phyloP scores from a whole-genome alignment of 225 moss, liverwort and hornwort genomes.

The Polytrichum commune region DNA sequence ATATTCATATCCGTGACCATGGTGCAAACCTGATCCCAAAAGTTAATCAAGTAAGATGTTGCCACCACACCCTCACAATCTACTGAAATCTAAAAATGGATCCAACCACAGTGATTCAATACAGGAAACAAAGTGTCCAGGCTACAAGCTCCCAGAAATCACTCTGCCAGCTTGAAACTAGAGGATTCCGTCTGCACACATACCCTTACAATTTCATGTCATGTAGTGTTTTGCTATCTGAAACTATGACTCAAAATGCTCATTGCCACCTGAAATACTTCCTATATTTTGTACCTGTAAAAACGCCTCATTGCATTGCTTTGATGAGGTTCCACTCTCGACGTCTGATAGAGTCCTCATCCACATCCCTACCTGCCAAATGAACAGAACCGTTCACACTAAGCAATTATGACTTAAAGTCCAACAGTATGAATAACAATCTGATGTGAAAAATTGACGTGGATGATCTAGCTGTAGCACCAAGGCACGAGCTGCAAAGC shows the following conservation, averaged over 20 bases:
- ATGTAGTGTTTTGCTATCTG: neutral
- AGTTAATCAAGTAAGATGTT: neutral
- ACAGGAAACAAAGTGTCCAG: neutral
- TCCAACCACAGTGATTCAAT: neutral
- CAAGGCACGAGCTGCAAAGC: neutral
- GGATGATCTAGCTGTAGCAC: neutral
- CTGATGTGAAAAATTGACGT: neutral
- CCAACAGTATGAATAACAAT: neutral
- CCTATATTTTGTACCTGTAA: conserved; percentile 46
- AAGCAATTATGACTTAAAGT: neutral
- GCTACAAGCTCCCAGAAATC: neutral
- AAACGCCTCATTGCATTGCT: conserved; percentile 62
- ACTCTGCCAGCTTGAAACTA: neutral
- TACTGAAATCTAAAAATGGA: conserved; percentile 3
- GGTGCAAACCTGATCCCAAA: conserved; percentile 75
- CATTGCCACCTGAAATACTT: no score
- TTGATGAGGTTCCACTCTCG: conserved; percentile 38
- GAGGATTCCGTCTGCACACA: neutral
- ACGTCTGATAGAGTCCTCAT: conserved; percentile 34
- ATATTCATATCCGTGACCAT: conserved; percentile 92
- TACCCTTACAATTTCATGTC: neutral
- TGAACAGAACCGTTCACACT: neutral
- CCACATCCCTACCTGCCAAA: conserved; percentile 56
- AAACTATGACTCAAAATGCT: no score
- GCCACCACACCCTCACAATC: conserved; percentile 14